phyloP scores from a whole-genome alignment of 2,329 filamentous ascomycete species.

The Ascochyta fabae region DNA sequence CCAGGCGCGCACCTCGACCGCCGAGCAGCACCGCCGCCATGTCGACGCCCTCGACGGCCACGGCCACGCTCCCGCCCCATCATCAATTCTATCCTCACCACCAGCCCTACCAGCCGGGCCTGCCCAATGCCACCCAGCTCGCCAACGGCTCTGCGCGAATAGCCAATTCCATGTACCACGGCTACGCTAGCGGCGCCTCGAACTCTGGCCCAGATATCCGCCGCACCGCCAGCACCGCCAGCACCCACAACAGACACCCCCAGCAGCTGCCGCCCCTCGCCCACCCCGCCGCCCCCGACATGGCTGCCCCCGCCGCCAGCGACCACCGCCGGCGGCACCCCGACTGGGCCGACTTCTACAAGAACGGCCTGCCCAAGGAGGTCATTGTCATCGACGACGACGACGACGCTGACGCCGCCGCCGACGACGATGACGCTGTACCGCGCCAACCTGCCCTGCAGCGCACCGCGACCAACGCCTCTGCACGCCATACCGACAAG shows the following conservation, averaged over 20 bases:
- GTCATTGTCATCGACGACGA: slow-evolving; percentile 62
- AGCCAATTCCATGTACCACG: slow-evolving; percentile 48
- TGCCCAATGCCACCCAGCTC: slow-evolving; percentile 45
- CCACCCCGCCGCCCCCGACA: slow-evolving; percentile 32
- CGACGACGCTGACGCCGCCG: slow-evolving; percentile 34
- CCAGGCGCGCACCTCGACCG: slow-evolving; percentile 26
- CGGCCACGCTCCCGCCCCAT: slow-evolving; percentile 50
- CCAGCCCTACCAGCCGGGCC: slow-evolving; percentile 31
- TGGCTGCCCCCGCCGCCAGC: slow-evolving; percentile 27
- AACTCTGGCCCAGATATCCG: slow-evolving; percentile 42
- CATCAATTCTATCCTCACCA: slow-evolving; percentile 52
- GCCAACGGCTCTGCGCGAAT: slow-evolving; percentile 42
- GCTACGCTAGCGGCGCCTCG: slow-evolving; percentile 46
- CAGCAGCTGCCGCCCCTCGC: slow-evolving; percentile 43
- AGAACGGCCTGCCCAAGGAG: slow-evolving; percentile 55
- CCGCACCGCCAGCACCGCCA: slow-evolving; percentile 44
- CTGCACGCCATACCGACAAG: slow-evolving; percentile 67
- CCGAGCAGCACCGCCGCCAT: slow-evolving; percentile 41
- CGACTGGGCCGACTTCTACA: slow-evolving; percentile 53
- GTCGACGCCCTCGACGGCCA: slow-evolving; percentile 54
- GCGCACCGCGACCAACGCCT: slow-evolving; percentile 51
- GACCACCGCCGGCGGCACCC: slow-evolving; percentile 39
- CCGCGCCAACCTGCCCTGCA: slow-evolving; percentile 31
- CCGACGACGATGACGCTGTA: slow-evolving; percentile 15
- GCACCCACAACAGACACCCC: slow-evolving; percentile 31